Percentiles rank a stretch among this genome's conserved stretches.
Evolutionary conservation across 108 stramenopile species (phyloP).

Genomic region (Stephanodiscus minutulus): DNA sequence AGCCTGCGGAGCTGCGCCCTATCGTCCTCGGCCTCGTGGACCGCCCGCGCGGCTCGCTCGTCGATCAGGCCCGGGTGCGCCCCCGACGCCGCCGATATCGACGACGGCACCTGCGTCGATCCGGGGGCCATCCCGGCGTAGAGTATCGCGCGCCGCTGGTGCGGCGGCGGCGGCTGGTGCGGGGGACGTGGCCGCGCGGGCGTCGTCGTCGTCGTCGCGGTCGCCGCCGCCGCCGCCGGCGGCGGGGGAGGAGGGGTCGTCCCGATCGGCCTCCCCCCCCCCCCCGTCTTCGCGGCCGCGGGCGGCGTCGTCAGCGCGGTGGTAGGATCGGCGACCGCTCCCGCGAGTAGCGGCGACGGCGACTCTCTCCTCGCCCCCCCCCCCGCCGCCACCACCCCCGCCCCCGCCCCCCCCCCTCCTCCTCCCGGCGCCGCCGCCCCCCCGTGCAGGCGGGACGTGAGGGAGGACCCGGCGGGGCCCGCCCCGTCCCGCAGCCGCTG

Average conservation of each 20-base stretch:
- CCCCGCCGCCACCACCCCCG: neutral
- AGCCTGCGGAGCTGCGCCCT: constrained; percentile 18
- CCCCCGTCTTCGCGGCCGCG: neutral
- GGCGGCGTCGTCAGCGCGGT: constrained; percentile 8
- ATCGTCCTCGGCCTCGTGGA: constrained; percentile 38
- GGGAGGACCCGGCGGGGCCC: constrained; percentile 21
- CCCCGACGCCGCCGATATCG: constrained; percentile 64
- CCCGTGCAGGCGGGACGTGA: constrained; percentile 41
- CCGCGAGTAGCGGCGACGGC: neutral
- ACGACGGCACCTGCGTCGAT: constrained; percentile 67
- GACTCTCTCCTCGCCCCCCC: neutral
- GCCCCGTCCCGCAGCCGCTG: neutral
- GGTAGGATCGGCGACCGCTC: neutral
- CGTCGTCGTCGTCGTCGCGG: neutral
- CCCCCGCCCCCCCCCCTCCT: too few relatives aligned
- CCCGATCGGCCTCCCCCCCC: neutral
- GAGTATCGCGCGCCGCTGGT: constrained; percentile 52
- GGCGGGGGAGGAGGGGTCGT: too few relatives aligned
- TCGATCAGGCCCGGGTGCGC: constrained; percentile 64
- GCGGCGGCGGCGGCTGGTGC: constrained; percentile 12
- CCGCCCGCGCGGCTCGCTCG: constrained; percentile 39
- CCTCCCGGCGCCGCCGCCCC: constrained; percentile 21
- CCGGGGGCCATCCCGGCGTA: constrained; percentile 85
- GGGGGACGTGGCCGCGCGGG: neutral
- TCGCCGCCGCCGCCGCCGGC: constrained; percentile 23